Percentiles rank a stretch among this genome's conserved stretches.
Conservation (phyloP, 208 protist genomes). For the Tetramitus jugosus region DNA sequence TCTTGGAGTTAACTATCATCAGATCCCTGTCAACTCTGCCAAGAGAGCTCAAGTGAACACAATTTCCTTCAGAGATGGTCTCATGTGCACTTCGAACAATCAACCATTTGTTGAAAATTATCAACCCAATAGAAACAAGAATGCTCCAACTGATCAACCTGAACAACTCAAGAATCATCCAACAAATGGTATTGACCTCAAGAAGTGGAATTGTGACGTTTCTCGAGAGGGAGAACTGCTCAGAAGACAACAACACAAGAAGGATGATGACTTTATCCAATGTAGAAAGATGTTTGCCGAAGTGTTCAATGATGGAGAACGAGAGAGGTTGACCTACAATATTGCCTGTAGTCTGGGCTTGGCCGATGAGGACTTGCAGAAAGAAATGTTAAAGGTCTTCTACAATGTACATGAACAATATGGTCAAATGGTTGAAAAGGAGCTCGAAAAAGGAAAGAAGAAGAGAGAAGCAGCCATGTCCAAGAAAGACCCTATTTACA, state of each 20-base stretch:
- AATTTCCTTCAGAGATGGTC: constrained; percentile 46
- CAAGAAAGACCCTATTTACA: no score
- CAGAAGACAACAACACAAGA: neutral
- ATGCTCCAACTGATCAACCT: no score
- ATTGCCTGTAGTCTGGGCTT: constrained; percentile 35
- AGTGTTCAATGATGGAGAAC: constrained; percentile 35
- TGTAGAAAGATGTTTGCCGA: constrained; percentile 15
- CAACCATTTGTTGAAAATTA: no score
- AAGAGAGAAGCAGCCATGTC: no score
- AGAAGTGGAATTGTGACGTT: constrained; percentile 43
- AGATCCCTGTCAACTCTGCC: neutral
- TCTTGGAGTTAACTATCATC: neutral
- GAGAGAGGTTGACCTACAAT: constrained; percentile 34
- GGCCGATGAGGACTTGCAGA: constrained; percentile 33
- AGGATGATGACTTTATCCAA: constrained; percentile 40
- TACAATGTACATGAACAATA: constrained; percentile 42
- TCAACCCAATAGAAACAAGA: no score
- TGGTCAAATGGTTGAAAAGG: constrained; percentile 30
- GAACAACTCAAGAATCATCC: no score
- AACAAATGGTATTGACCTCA: no score
- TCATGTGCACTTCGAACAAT: constrained; percentile 49
- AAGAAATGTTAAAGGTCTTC: constrained; percentile 32
- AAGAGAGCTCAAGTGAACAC: no score
- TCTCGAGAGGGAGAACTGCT: constrained; percentile 19
- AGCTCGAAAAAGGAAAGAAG: no score